Conservation (phyloP, 2,329 filamentous ascomycete species). For the Colletotrichum cereale region DNA sequence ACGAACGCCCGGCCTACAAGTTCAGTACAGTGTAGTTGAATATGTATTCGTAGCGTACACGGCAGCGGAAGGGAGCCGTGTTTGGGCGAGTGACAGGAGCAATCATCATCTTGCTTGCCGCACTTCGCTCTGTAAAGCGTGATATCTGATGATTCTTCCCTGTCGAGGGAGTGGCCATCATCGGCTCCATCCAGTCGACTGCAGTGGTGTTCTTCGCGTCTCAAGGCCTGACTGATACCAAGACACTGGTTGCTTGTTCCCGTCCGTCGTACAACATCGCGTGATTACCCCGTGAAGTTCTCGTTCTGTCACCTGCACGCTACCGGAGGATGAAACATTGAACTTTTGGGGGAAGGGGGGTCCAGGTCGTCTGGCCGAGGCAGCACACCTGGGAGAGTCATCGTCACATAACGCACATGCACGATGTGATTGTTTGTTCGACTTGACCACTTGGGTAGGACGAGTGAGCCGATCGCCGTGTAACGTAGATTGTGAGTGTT, state of each 20-base stretch:
- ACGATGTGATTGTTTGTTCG: slow-evolving; percentile 15
- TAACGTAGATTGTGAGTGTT: slow-evolving; percentile 12
- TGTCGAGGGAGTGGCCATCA: neutral
- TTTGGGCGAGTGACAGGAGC: neutral
- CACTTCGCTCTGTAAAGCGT: neutral
- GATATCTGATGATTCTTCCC: neutral
- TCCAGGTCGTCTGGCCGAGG: neutral
- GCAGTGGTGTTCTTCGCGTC: neutral
- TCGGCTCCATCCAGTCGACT: neutral
- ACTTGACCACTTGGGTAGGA: slow-evolving; percentile 16
- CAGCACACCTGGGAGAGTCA: neutral
- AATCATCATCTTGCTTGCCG: neutral
- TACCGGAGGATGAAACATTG: slow-evolving; percentile 18
- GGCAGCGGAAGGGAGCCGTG: neutral
- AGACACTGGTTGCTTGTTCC: neutral
- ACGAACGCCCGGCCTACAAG: neutral
- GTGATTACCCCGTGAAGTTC: slow-evolving; percentile 21
- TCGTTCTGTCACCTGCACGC: slow-evolving; percentile 28
- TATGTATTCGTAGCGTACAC: neutral
- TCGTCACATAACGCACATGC: slow-evolving; percentile 15
- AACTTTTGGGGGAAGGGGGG: neutral
- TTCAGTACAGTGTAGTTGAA: neutral
- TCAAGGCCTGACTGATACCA: neutral
- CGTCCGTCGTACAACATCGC: slow-evolving; percentile 31
- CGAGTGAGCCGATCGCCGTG: slow-evolving; percentile 19